A percentile compares a stretch with the other conserved stretches of the same genome.
Evolutionary conservation across 352 stramenopile genomes (phyloP).

Genomic region (Phytophthora nicotianae): DNA sequence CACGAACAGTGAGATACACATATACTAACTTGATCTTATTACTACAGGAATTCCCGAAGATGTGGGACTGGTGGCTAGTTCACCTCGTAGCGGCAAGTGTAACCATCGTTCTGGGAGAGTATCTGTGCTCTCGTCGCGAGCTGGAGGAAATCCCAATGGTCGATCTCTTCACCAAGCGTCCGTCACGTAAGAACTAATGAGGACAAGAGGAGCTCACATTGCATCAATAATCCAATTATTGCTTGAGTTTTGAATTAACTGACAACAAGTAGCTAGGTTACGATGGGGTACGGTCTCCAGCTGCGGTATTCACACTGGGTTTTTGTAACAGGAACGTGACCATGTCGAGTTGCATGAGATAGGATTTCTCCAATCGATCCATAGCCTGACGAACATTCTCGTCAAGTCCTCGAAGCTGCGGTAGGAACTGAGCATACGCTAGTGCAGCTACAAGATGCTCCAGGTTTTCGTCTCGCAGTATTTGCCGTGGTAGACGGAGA

Average conservation of each 20-base stretch:
- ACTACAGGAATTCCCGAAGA: slow-evolving; percentile 80
- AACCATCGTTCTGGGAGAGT: slow-evolving; percentile 88
- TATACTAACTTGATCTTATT: slow-evolving; percentile 2
- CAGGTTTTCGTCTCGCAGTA: slow-evolving; percentile 74
- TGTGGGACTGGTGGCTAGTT: slow-evolving; percentile 90
- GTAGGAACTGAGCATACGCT: slow-evolving; percentile 55
- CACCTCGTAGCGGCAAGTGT: slow-evolving; percentile 67
- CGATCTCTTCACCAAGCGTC: slow-evolving; percentile 78
- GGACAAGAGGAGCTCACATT: not conserved
- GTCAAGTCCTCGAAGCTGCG: slow-evolving; percentile 59
- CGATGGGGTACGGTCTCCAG: not conserved
- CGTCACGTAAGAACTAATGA: slow-evolving; percentile 48
- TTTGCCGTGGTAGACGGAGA: slow-evolving; percentile 61
- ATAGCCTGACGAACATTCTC: slow-evolving; percentile 62
- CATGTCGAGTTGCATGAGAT: slow-evolving; percentile 75
- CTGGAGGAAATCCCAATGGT: slow-evolving; percentile 91
- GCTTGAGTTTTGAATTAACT: slow-evolving; percentile 9
- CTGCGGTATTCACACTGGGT: slow-evolving; percentile 1
- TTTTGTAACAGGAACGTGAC: slow-evolving; percentile 60
- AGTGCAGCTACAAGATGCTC: slow-evolving; percentile 77
- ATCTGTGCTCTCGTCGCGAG: slow-evolving; percentile 86
- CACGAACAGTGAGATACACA: not conserved
- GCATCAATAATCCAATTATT: slow-evolving; percentile 16
- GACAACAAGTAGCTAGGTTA: slow-evolving; percentile 11
- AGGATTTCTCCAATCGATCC: slow-evolving; percentile 72